A percentile compares a stretch with the other conserved stretches of the same genome.
These are phyloP conservation scores for Lophiotrema nucula DNA, from an alignment of 495 filamentous ascomycete species.

Conservation along the genomic window DNA sequence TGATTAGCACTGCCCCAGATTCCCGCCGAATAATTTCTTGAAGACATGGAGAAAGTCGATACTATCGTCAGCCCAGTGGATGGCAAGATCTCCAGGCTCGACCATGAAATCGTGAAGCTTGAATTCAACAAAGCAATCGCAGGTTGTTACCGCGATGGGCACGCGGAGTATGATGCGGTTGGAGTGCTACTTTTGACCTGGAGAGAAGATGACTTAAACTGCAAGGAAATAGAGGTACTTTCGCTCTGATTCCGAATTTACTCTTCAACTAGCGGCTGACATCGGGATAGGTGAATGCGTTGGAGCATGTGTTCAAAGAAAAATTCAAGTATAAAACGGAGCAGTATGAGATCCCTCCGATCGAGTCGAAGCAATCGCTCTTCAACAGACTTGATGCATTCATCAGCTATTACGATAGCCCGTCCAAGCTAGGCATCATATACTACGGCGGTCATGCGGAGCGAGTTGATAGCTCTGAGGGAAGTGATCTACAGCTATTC, in stretches of 20 bases:
- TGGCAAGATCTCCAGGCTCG: not conserved
- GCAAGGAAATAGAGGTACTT: slow-evolving; percentile 3
- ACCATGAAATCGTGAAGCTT: not conserved
- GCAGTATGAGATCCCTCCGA: not conserved
- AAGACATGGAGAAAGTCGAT: too few relatives aligned
- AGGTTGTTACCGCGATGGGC: slow-evolving; percentile 11
- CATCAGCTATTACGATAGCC: not conserved
- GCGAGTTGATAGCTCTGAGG: not conserved
- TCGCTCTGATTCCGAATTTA: not conserved
- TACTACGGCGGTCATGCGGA: slow-evolving; percentile 5
- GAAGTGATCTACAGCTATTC: slow-evolving; percentile 5
- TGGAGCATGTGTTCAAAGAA: not conserved
- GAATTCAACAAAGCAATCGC: slow-evolving; percentile 19
- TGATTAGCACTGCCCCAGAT: too few relatives aligned
- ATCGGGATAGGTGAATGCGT: not conserved
- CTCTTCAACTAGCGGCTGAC: too few relatives aligned
- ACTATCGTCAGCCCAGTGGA: too few relatives aligned
- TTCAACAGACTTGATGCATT: slow-evolving; percentile 5
- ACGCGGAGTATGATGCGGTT: slow-evolving; percentile 14
- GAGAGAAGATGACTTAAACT: slow-evolving; percentile 12
- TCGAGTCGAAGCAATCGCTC: not conserved
- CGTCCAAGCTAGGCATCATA: slow-evolving; percentile 2
- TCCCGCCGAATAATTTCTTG: too few relatives aligned
- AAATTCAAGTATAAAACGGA: slow-evolving; percentile 4
- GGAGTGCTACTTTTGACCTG: slow-evolving; percentile 16